A percentile compares a stretch with the other conserved stretches of the same genome.
These are phyloP conservation scores for Lupinus albus DNA, from an alignment of 306 rosid species.

Conservation along the genomic window DNA sequence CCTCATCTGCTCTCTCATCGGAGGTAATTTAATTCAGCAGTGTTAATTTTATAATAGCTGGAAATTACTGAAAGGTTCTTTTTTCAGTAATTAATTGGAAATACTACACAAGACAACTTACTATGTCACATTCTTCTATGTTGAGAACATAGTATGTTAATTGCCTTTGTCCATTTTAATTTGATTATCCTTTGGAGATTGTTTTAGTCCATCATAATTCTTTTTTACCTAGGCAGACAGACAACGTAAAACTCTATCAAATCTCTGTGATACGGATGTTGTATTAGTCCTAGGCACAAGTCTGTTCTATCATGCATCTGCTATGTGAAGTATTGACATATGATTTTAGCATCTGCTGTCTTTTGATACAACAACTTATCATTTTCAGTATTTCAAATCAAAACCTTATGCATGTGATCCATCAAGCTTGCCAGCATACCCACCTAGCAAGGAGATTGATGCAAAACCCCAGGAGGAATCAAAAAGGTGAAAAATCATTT, in stretches of 20 bases:
- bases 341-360: conserved; percentile 23
- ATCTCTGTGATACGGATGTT: too few relatives aligned
- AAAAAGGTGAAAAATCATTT: conserved; percentile 64
- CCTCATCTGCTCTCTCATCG: conserved; percentile 82
- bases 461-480: conserved; percentile 88
- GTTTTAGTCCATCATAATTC: not conserved
- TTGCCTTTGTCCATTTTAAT: conserved; percentile 13
- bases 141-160: not conserved
- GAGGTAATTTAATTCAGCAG: conserved; percentile 57
- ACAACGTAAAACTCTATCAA: too few relatives aligned
- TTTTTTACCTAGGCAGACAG: too few relatives aligned
- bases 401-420: conserved; percentile 97
- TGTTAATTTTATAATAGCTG: conserved; percentile 18
- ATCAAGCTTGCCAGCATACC: conserved; percentile 83
- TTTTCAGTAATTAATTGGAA: not conserved
- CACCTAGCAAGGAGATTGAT: conserved; percentile 99
- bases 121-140: not conserved
- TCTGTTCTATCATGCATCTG: conserved; percentile 19
- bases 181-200: not conserved
- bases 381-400: conserved; percentile 81
- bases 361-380: conserved; percentile 41
- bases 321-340: conserved; percentile 15
- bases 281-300: conserved; percentile 19
- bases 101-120: not conserved
- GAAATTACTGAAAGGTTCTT: not conserved